Conservation (phyloP, 805 yeast species). For the Wickerhamomyces ciferrii region DNA sequence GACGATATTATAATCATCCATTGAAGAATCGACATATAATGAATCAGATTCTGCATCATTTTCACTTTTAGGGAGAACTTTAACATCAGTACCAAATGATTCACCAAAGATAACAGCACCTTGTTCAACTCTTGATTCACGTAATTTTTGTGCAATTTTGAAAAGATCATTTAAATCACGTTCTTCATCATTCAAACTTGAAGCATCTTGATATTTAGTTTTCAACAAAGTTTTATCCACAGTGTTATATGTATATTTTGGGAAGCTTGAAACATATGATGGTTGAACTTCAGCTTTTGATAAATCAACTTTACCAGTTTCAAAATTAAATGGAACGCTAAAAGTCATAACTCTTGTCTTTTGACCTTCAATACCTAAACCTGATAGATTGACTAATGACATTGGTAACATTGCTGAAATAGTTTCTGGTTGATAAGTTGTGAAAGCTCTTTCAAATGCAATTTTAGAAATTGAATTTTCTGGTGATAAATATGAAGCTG, state of each 20-base stretch:
- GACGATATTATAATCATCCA: slow-evolving; percentile 9
- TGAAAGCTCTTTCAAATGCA: slow-evolving; percentile 57
- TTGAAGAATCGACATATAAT: slow-evolving; percentile 3
- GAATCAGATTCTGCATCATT: background rate
- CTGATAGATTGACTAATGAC: slow-evolving; percentile 42
- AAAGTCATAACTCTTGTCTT: slow-evolving; percentile 45
- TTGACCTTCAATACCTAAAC: slow-evolving; percentile 39
- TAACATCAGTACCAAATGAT: slow-evolving; percentile 21
- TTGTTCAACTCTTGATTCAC: slow-evolving; percentile 22
- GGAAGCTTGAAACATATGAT: slow-evolving; percentile 40
- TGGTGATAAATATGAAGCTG: slow-evolving; percentile 54
- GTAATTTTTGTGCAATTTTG: slow-evolving; percentile 25
- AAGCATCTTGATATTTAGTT: slow-evolving; percentile 1
- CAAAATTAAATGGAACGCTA: slow-evolving; percentile 26
- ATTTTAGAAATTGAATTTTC: slow-evolving; percentile 35
- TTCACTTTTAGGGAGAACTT: slow-evolving; percentile 1
- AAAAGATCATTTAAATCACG: slow-evolving; percentile 32
- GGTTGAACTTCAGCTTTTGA: slow-evolving; percentile 29
- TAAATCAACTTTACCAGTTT: slow-evolving; percentile 16
- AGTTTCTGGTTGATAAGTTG: slow-evolving; percentile 68
- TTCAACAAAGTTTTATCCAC: slow-evolving; percentile 47
- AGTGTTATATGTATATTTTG: slow-evolving; percentile 52
- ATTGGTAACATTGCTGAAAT: slow-evolving; percentile 69
- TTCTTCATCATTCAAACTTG: slow-evolving; percentile 5
- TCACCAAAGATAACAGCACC: slow-evolving; percentile 38